Percentiles rank a stretch among this genome's conserved stretches.
These are phyloP conservation scores for Trypanosoma lewisi DNA, from an alignment of 208 protist genomes.

Conservation along the genomic window DNA sequence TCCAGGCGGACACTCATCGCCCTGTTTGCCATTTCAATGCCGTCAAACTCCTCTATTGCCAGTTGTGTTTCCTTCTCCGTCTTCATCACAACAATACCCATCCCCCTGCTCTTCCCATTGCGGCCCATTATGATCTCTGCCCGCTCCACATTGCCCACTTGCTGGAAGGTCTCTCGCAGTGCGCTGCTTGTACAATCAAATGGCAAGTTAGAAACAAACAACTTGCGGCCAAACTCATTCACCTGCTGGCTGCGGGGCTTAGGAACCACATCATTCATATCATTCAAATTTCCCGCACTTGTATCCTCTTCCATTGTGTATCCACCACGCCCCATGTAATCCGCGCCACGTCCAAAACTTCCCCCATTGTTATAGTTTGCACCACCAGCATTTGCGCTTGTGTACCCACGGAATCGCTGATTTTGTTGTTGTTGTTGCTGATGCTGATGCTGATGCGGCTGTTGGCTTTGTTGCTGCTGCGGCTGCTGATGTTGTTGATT, in stretches of 20 bases:
- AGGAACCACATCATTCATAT: constrained; percentile 41
- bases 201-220: constrained; percentile 84
- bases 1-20: constrained; percentile 82
- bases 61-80: constrained; percentile 57
- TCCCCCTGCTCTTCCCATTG: constrained; percentile 71
- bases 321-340: constrained; percentile 20
- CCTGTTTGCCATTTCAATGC: constrained; percentile 80
- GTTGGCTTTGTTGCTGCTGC: constrained; percentile 23
- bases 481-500: constrained; percentile 20
- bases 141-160: constrained; percentile 76
- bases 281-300: constrained; percentile 23
- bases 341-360: constrained; percentile 20
- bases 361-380: constrained; percentile 31
- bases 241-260: constrained; percentile 83
- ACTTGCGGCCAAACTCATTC: constrained; percentile 57
- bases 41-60: constrained; percentile 83
- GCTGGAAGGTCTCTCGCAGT: constrained; percentile 78
- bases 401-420: constrained; percentile 21
- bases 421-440: constrained; percentile 18
- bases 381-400: background rate
- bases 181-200: constrained; percentile 72
- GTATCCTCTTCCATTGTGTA: constrained; percentile 25
- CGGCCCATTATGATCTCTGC: constrained; percentile 69
- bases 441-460: constrained; percentile 14
- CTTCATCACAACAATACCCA: constrained; percentile 81